Conservation (phyloP, 805 yeast genomes). For the Myxozyma lipomycoides region DNA sequence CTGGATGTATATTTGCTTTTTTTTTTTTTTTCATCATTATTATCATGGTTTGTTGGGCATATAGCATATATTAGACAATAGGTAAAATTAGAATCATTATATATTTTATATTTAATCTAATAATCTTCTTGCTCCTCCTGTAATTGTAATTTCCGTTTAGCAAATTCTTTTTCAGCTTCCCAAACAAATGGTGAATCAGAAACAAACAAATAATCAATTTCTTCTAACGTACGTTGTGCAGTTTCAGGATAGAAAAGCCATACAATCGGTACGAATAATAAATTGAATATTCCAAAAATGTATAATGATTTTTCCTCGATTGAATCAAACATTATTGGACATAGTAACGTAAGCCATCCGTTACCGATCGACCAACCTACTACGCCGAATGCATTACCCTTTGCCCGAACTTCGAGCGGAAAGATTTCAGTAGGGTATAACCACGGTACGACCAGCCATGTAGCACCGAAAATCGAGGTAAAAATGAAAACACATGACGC, state of each 20-base stretch:
- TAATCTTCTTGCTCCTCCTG: neutral
- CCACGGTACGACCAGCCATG: constrained; percentile 34
- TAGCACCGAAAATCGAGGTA: constrained; percentile 36
- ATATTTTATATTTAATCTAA: no score
- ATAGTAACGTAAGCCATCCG: constrained; percentile 37
- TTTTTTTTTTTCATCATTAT: neutral
- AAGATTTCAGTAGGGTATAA: constrained; percentile 32
- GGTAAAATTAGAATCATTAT: no score
- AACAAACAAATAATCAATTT: constrained; percentile 52
- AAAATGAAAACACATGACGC: constrained; percentile 39
- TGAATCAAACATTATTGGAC: constrained; percentile 35
- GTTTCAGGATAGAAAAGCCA: constrained; percentile 63
- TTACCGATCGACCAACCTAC: constrained; percentile 37
- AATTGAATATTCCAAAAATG: constrained; percentile 35
- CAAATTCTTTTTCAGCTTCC: constrained; percentile 10
- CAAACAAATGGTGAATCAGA: constrained; percentile 8
- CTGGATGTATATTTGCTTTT: neutral
- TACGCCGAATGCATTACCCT: constrained; percentile 22
- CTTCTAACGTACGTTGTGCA: constrained; percentile 53
- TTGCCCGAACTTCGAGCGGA: constrained; percentile 31
- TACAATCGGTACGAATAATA: constrained; percentile 18
- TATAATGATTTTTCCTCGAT: constrained; percentile 35
- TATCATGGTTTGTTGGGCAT: neutral
- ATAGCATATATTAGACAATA: no score
- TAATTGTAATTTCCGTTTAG: neutral